Evolutionary conservation across 2,329 filamentous ascomycete species (phyloP).

Genomic region (Tolypocladium sp.): DNA sequence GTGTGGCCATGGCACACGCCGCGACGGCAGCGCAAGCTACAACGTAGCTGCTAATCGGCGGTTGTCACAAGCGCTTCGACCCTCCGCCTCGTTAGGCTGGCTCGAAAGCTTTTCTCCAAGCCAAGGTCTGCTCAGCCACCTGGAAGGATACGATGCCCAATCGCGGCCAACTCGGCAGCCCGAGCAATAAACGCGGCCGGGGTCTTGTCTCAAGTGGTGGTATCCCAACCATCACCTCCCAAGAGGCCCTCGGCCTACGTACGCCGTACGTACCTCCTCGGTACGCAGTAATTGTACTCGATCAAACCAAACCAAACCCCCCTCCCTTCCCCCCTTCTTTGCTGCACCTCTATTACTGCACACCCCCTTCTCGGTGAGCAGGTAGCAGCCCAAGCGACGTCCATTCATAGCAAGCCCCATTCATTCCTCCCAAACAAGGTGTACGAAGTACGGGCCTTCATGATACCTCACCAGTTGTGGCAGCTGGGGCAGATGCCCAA

Average conservation of each 20-base stretch:
- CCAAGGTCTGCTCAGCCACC: neutral
- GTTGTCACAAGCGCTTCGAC: neutral
- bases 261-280: neutral
- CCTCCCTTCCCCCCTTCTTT: neutral
- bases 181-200: neutral
- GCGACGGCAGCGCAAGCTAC: neutral
- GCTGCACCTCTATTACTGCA: neutral
- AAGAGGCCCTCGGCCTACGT: neutral
- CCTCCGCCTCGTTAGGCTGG: neutral
- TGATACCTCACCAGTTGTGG: neutral
- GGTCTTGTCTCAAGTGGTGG: neutral
- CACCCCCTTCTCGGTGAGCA: neutral
- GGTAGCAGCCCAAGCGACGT: neutral
- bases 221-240: neutral
- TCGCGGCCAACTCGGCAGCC: slow-evolving; percentile 1
- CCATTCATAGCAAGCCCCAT: neutral
- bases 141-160: neutral
- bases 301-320: neutral
- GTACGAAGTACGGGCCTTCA: neutral
- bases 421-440: neutral
- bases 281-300: neutral
- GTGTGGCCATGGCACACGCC: neutral
- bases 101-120: neutral
- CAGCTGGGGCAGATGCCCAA: neutral
- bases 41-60: neutral